These are phyloP conservation scores for Pleurotus sapidus DNA, from an alignment of 768 basidiomycete species.

Conservation along the genomic window DNA sequence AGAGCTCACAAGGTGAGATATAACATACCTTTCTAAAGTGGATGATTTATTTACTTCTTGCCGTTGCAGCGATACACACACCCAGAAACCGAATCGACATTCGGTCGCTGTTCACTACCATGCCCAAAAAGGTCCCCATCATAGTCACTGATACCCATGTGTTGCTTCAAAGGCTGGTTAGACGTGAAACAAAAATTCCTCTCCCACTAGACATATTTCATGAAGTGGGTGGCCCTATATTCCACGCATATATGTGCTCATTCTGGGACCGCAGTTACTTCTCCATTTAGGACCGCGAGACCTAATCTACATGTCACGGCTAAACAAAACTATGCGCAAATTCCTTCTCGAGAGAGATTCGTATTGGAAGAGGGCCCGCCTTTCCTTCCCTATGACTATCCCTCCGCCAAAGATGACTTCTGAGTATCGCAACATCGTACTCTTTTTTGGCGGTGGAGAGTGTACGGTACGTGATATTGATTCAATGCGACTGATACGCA, in stretches of 20 bases:
- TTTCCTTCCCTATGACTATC: neutral
- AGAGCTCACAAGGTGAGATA: no score
- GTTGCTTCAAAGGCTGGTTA: neutral
- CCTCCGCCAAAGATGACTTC: neutral
- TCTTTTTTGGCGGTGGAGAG: conserved; percentile 1
- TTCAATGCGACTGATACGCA: neutral
- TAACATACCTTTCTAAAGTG: no score
- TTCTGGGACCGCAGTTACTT: neutral
- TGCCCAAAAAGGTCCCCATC: neutral
- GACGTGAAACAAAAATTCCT: no score
- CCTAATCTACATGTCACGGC: neutral
- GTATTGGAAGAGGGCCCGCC: neutral
- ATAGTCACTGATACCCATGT: neutral
- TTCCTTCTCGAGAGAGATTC: neutral
- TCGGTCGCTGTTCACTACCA: neutral
- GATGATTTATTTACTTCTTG: no score
- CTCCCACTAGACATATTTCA: neutral
- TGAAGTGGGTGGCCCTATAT: neutral
- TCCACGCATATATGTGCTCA: neutral
- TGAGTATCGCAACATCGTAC: neutral
- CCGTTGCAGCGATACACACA: no score
- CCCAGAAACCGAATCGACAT: no score
- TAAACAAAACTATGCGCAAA: neutral
- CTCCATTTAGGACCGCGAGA: conserved; percentile 2
- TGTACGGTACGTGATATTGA: neutral